Conservation (phyloP, 306 rosid genomes). For the Trifolium subterraneum region DNA sequence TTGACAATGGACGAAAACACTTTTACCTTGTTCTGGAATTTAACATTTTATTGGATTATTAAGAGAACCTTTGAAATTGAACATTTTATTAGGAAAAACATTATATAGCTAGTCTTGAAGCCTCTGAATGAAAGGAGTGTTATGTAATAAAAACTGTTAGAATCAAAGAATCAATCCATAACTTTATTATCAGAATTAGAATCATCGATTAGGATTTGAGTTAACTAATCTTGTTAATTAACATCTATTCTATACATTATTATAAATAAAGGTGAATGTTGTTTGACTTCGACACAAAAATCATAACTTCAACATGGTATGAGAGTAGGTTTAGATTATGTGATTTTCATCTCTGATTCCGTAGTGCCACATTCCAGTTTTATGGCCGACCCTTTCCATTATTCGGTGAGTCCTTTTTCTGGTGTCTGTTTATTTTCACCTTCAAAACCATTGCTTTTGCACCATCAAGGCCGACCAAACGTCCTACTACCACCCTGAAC, state of each 20-base stretch:
- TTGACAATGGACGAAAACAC: neutral
- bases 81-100: neutral
- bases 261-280: neutral
- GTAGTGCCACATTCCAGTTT: too few species aligned
- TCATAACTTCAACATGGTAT: neutral
- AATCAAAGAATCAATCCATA: neutral
- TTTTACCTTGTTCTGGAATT: constrained; percentile 1
- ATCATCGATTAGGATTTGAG: neutral
- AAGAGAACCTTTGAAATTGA: neutral
- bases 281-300: neutral
- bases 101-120: neutral
- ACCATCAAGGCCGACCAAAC: too few species aligned
- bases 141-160: neutral
- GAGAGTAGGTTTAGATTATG: too few species aligned
- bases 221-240: neutral
- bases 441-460: too few species aligned
- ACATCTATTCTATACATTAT: too few species aligned
- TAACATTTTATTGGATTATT: neutral
- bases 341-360: too few species aligned
- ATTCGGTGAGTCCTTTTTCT: too few species aligned
- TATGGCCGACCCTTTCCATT: too few species aligned
- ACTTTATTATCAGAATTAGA: neutral
- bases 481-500: too few species aligned
- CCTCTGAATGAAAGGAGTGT: neutral
- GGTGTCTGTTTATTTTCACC: too few species aligned